phyloP scores from a whole-genome alignment of 1,284 basidiomycete genomes.

The Microbotryomycetes sp. region DNA sequence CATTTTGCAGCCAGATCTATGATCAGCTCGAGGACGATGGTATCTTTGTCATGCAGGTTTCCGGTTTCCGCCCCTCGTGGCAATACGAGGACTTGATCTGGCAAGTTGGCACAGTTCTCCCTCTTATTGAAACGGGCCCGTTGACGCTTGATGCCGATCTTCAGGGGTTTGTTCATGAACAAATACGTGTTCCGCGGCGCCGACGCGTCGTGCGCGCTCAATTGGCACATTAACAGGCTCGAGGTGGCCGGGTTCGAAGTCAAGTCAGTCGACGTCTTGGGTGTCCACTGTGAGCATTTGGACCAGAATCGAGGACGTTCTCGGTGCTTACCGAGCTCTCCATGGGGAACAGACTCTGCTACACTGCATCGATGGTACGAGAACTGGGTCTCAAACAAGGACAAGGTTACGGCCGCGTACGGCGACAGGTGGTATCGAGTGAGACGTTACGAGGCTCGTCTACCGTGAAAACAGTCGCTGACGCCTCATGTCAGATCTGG shows the following conservation, averaged over 20 bases:
- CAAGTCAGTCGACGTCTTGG: slow-evolving; percentile 87
- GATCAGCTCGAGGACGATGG: slow-evolving; percentile 91
- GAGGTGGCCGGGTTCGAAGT: slow-evolving; percentile 94
- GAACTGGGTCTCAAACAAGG: slow-evolving; percentile 60
- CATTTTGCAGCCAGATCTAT: slow-evolving; percentile 87
- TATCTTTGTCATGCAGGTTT: slow-evolving; percentile 90
- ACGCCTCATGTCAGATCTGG: slow-evolving; percentile 31
- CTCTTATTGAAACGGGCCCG: not conserved
- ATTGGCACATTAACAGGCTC: slow-evolving; percentile 80
- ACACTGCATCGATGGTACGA: slow-evolving; percentile 92
- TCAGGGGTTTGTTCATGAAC: slow-evolving; percentile 69
- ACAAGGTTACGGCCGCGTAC: slow-evolving; percentile 78
- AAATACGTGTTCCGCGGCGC: slow-evolving; percentile 82
- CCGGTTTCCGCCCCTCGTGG: slow-evolving; percentile 87
- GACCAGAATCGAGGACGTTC: slow-evolving; percentile 68
- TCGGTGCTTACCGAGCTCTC: no score
- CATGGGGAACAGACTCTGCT: slow-evolving; percentile 55
- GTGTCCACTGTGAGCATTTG: slow-evolving; percentile 42
- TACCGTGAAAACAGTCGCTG: not conserved
- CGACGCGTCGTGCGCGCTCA: slow-evolving; percentile 87
- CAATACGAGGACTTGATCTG: slow-evolving; percentile 98
- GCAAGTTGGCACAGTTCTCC: slow-evolving; percentile 46
- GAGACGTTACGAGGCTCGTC: slow-evolving; percentile 19
- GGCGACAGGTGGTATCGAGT: slow-evolving; percentile 58
- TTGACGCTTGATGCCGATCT: not conserved